Evolutionary conservation across 2,329 filamentous ascomycete species (phyloP).

Genomic region (Aureobasidium lini): DNA sequence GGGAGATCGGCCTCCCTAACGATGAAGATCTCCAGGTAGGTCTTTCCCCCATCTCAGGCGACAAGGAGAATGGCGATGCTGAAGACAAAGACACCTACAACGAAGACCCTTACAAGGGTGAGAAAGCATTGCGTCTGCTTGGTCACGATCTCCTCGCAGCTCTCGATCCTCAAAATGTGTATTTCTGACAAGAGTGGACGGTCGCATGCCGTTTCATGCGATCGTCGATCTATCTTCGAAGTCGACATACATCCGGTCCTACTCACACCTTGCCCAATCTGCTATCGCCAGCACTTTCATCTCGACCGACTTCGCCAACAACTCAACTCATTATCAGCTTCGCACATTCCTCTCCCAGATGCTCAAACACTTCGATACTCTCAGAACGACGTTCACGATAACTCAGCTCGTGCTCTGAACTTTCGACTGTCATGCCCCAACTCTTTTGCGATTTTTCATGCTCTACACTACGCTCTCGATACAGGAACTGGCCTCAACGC

Average conservation of each 20-base stretch:
- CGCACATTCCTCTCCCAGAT: too few relatives aligned
- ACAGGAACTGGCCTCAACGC: not conserved
- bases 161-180: conserved; percentile 20
- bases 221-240: not conserved
- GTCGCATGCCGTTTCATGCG: not conserved
- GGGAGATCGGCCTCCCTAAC: conserved; percentile 7
- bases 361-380: not conserved
- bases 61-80: conserved; percentile 14
- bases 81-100: conserved; percentile 19
- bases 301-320: not conserved
- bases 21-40: conserved; percentile 17
- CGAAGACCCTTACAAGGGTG: conserved; percentile 13
- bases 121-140: conserved; percentile 16
- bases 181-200: not conserved
- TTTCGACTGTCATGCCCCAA: not conserved
- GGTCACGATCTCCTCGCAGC: conserved; percentile 20
- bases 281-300: too few relatives aligned
- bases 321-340: not conserved
- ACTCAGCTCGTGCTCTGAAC: not conserved
- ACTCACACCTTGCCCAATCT: too few relatives aligned
- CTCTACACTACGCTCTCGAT: not conserved
- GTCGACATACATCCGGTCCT: too few relatives aligned
- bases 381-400: not conserved
- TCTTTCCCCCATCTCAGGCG: conserved; percentile 11
- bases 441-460: not conserved